A percentile compares a stretch with the other conserved stretches of the same genome.
Conservation (phyloP, 257 asterid species). For the Nemophila menziesii region DNA sequence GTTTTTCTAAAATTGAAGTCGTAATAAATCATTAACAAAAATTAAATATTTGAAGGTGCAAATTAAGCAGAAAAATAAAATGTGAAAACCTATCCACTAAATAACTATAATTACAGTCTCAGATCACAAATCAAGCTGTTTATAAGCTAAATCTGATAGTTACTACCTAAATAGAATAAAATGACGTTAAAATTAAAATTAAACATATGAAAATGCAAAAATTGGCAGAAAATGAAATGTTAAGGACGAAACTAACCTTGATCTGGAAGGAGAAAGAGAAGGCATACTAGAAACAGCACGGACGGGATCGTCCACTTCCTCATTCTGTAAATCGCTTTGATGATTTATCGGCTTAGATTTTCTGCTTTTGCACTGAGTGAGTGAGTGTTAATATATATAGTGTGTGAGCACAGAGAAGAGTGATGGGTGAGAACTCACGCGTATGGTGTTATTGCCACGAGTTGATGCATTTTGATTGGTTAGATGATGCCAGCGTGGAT, state of each 20-base stretch:
- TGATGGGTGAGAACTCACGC: no score
- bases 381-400: background rate
- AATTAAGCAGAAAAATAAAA: background rate
- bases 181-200: no score
- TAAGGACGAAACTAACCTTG: constrained; percentile 34
- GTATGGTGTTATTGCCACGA: constrained; percentile 22
- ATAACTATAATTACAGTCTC: no score
- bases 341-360: background rate
- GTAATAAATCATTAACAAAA: background rate
- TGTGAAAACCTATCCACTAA: no score
- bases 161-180: background rate
- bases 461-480: constrained; percentile 32
- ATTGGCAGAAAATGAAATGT: background rate
- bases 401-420: no score
- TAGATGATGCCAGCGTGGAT: constrained; percentile 28
- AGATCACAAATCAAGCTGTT: no score
- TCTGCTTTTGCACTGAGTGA: constrained; percentile 1
- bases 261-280: constrained; percentile 69
- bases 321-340: constrained; percentile 22
- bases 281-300: constrained; percentile 51
- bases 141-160: no score
- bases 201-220: no score
- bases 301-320: constrained; percentile 80
- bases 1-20: background rate
- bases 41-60: background rate